Evolutionary conservation across 2,329 filamentous ascomycete genomes (phyloP), one percentile per base, ranked within the genome.

Genomic region (Chrysoporthe cubensis): DNA sequence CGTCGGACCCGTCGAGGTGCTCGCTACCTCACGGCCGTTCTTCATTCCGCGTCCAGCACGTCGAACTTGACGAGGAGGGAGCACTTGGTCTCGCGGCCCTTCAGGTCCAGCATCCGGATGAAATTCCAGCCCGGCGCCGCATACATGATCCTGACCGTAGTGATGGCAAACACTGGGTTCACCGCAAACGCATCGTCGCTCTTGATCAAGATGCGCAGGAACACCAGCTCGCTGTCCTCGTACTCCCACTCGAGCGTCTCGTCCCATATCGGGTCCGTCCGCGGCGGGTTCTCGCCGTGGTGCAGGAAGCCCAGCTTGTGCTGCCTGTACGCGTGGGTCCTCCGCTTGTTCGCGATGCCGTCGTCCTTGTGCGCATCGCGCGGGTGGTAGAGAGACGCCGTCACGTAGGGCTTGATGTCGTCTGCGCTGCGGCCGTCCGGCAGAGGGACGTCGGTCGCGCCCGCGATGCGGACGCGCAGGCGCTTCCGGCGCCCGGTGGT

Each of bases 241-340:
- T 86, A 91, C 69, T 89, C 86, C 89, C 89, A 91, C 73, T 90
- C 87, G 9, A 91, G 78, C 16, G 79, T 80, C 75, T 91, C 88
- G 71, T 91, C 84, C 88, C 88, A 91, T 8, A 91, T 62, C 0
- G 89, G 89, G 69, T 91, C 88, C 0, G 82, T 89, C 0, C 82
- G 75, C 0, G 84, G 83, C 2, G 88, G 85, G 69, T 88, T 89
- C 65, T 87, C 85, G 21, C 83, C 85, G 42, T 79, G 79, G 74
- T 89, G 87, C 61, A 90, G 75, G 66, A 89, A 83, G 0, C 83
- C 84, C 0, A 87, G 75, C 69, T 82, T 85, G 74, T 70, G 66
- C 65, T 87, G 86, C 70, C 84, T 86, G 77, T 90, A 91, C 0
- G 81, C 79, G 0, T 76, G 72, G 1, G 89, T 91, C 80, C 90